These are phyloP conservation scores for Fusarium sp. DNA, from an alignment of 2,329 filamentous ascomycete genomes.

Conservation along the genomic window DNA sequence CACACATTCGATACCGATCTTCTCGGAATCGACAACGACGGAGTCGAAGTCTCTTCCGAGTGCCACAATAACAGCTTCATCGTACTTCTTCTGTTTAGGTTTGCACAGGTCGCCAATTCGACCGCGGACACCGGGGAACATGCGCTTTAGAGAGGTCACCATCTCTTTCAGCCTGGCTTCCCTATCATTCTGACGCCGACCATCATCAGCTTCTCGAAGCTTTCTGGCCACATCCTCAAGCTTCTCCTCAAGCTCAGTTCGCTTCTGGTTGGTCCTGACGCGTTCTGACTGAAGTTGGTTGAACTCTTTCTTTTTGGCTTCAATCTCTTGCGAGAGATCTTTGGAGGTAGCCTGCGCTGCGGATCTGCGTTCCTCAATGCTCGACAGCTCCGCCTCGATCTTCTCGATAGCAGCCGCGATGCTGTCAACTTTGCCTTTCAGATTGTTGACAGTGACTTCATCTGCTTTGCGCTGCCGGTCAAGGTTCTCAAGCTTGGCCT, in stretches of 20 bases:
- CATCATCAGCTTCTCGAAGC: constrained; percentile 86
- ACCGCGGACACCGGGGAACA: constrained; percentile 92
- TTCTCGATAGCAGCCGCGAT: constrained; percentile 80
- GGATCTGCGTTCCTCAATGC: constrained; percentile 76
- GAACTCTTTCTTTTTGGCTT: constrained; percentile 89
- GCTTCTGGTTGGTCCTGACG: constrained; percentile 81
- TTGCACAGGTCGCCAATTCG: constrained; percentile 92
- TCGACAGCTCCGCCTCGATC: constrained; percentile 76
- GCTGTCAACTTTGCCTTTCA: constrained; percentile 88
- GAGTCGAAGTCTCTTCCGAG: constrained; percentile 94
- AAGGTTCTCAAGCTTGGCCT: constrained; percentile 87
- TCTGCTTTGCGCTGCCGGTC: constrained; percentile 90
- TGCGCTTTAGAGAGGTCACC: constrained; percentile 86
- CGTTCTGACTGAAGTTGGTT: constrained; percentile 88
- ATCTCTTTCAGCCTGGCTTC: constrained; percentile 85
- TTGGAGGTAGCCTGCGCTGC: constrained; percentile 73
- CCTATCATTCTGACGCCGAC: constrained; percentile 85
- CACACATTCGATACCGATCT: constrained; percentile 93
- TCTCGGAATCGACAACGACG: constrained; percentile 94
- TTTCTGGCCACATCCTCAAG: constrained; percentile 83
- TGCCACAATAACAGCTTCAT: constrained; percentile 91
- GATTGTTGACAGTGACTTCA: constrained; percentile 87
- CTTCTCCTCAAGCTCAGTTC: constrained; percentile 92
- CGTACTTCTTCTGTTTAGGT: constrained; percentile 96
- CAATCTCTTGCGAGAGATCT: constrained; percentile 80